phyloP scores from a whole-genome alignment of 352 stramenopile species.

The Pythium brachiatum region DNA sequence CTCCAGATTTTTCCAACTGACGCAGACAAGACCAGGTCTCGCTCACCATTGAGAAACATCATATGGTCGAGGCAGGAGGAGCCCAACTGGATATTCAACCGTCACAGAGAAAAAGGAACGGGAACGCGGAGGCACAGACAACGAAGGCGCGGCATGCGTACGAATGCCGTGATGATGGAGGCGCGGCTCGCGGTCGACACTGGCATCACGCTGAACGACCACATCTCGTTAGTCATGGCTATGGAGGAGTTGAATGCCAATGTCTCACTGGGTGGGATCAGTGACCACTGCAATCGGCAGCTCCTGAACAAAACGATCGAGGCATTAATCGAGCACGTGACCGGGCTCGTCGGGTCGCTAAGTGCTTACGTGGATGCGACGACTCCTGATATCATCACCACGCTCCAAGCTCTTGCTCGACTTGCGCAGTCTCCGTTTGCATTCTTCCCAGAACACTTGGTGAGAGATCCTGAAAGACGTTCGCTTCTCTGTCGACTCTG shows the following conservation, averaged over 20 bases:
- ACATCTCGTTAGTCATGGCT: conserved; percentile 12
- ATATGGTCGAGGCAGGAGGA: neutral
- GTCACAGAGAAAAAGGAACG: neutral
- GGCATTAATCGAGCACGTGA: conserved; percentile 15
- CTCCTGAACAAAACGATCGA: conserved; percentile 22
- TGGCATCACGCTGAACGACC: conserved; percentile 24
- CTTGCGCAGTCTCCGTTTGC: conserved; percentile 20
- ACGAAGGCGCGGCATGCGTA: neutral
- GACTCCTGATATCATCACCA: conserved; percentile 12
- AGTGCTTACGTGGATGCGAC: conserved; percentile 6
- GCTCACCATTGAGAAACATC: neutral
- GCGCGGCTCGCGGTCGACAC: conserved; percentile 43
- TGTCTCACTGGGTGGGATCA: conserved; percentile 19
- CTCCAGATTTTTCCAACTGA: conserved; percentile 25
- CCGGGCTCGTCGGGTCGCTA: conserved; percentile 11
- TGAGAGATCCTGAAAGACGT: neutral
- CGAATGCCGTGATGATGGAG: conserved; percentile 26
- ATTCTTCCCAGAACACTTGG: conserved; percentile 13
- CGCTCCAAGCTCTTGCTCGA: conserved; percentile 20
- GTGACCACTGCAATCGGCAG: conserved; percentile 10
- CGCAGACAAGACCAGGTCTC: neutral
- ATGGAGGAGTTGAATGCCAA: conserved; percentile 30
- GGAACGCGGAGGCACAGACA: neutral
- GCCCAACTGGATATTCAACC: neutral
- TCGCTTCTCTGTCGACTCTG: too few species aligned